Evolutionary conservation across 768 basidiomycete species (phyloP).

Genomic region (Pleurotus salmoneostramineus): DNA sequence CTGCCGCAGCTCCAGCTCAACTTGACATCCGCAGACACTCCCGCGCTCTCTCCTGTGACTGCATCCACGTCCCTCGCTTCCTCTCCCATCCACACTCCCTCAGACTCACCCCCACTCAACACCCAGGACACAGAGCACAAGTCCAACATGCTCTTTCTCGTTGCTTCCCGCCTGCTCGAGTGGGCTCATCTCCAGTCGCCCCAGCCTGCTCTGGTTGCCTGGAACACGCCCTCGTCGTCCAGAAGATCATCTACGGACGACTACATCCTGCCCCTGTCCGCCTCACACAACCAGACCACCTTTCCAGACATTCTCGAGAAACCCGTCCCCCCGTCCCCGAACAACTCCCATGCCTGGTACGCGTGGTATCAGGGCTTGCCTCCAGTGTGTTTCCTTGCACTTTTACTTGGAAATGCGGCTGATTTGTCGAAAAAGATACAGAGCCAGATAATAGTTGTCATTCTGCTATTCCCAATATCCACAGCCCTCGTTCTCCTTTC

Average conservation of each 20-base stretch:
- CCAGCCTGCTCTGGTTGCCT: conserved; percentile 28
- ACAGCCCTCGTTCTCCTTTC: conserved; percentile 65
- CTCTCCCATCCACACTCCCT: conserved; percentile 11
- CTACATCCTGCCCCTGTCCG: conserved; percentile 51
- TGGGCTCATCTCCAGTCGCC: conserved; percentile 45
- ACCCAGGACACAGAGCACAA: conserved; percentile 14
- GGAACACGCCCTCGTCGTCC: conserved; percentile 44
- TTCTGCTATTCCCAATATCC: conserved; percentile 60
- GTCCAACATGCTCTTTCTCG: conserved; percentile 47
- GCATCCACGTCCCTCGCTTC: conserved; percentile 12
- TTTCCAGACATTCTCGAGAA: conserved; percentile 37
- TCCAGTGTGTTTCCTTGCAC: conserved; percentile 22
- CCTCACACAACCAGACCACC: conserved; percentile 39
- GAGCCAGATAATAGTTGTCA: conserved; percentile 36
- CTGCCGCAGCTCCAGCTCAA: conserved; percentile 36
- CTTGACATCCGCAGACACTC: conserved; percentile 14
- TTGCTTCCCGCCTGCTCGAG: conserved; percentile 48
- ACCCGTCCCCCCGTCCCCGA: conserved; percentile 14
- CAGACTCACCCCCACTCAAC: conserved; percentile 10
- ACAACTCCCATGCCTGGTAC: conserved; percentile 13
- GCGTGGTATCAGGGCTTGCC: conserved; percentile 22
- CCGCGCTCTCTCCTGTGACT: conserved; percentile 9
- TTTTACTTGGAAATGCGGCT: background rate
- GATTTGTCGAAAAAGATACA: conserved; percentile 25
- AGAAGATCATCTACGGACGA: conserved; percentile 39